phyloP scores from a whole-genome alignment of 2,329 filamentous ascomycete species.

The Colletotrichum coccodes region DNA sequence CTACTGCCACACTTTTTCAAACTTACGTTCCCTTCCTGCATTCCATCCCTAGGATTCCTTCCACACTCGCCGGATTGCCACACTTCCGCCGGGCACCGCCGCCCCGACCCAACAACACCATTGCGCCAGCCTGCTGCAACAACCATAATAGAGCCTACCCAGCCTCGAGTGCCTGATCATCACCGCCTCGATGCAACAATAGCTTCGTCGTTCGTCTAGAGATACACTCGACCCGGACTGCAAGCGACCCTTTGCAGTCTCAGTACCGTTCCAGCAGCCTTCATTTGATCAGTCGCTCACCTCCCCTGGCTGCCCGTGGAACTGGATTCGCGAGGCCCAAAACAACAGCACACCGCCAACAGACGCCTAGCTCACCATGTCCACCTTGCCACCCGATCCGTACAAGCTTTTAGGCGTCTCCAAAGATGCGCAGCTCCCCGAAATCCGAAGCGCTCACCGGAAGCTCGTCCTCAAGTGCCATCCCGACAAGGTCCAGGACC shows the following conservation, averaged over 20 bases:
- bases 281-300: conserved; percentile 1
- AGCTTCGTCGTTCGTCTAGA: conserved; percentile 24
- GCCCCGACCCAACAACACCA: conserved; percentile 13
- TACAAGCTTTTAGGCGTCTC: conserved; percentile 81
- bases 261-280: background rate
- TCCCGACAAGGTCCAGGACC: conserved; percentile 89
- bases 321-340: conserved; percentile 31
- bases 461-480: conserved; percentile 91
- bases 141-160: background rate
- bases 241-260: conserved; percentile 23
- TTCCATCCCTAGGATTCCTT: conserved; percentile 25
- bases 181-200: conserved; percentile 34
- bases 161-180: conserved; percentile 27
- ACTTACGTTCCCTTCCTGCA: conserved; percentile 19
- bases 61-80: conserved; percentile 2
- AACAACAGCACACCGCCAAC: background rate
- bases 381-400: conserved; percentile 74
- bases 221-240: conserved; percentile 15
- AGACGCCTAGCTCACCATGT: conserved; percentile 49
- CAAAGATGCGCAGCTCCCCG: conserved; percentile 74
- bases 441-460: conserved; percentile 83
- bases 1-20: background rate
- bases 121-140: background rate
- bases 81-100: conserved; percentile 11
- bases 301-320: conserved; percentile 14